A percentile compares a stretch with the other conserved stretches of the same genome.
Conservation (phyloP, 306 rosid genomes). For the Mimosa bimucronata region DNA sequence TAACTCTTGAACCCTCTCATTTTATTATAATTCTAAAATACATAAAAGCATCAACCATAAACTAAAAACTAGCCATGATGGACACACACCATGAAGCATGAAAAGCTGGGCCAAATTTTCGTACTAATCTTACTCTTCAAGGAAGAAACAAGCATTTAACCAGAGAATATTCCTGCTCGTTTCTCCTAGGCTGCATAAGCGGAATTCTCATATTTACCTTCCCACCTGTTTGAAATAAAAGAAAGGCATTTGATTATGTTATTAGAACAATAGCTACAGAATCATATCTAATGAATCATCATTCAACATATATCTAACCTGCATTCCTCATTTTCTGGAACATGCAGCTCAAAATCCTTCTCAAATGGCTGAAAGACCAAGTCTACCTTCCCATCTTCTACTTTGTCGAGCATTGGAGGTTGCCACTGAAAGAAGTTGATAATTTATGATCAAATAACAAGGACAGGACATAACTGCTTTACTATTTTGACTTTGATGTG, state of each 20-base stretch:
- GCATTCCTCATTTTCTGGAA: constrained; percentile 62
- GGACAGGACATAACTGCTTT: not conserved
- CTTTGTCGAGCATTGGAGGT: constrained; percentile 69
- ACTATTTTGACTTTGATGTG: not conserved
- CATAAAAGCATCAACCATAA: constrained; percentile 6
- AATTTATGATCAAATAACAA: constrained; percentile 12
- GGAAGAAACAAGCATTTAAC: constrained; percentile 31
- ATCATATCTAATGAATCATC: constrained; percentile 6
- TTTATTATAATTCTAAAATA: constrained; percentile 11
- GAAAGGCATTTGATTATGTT: constrained; percentile 3
- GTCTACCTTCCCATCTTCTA: constrained; percentile 56
- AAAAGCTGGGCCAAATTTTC: constrained; percentile 4
- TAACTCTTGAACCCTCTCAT: not conserved
- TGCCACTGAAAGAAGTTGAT: constrained; percentile 64
- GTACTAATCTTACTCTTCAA: not conserved
- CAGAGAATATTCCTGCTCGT: constrained; percentile 21
- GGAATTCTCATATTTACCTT: constrained; percentile 73
- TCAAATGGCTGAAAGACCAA: constrained; percentile 62
- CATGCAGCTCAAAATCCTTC: constrained; percentile 74
- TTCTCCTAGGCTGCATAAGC: constrained; percentile 46
- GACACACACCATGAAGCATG: not conserved
- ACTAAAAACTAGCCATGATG: constrained; percentile 2
- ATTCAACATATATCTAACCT: constrained; percentile 52
- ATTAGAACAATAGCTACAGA: not conserved
- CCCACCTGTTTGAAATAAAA: constrained; percentile 67